Evolutionary conservation across 257 asterid genomes (phyloP).

Genomic region (Perilla frutescens): DNA sequence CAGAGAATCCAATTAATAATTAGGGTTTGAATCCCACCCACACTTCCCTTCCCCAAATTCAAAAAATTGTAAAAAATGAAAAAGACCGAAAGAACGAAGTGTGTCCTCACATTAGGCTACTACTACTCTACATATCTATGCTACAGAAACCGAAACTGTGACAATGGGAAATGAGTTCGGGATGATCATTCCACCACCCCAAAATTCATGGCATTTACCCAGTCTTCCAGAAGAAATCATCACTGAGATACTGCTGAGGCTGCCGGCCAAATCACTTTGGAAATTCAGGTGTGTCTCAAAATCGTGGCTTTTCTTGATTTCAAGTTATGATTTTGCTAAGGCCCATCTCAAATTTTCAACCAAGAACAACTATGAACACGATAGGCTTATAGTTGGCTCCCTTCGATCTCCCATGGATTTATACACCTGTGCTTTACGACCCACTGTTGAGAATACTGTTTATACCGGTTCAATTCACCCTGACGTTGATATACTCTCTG

Average conservation of each 20-base stretch:
- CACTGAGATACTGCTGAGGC: constrained; percentile 41
- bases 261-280: constrained; percentile 42
- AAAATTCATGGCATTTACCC: neutral
- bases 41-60: no score
- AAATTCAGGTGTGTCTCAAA: constrained; percentile 37
- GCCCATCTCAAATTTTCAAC: constrained; percentile 33
- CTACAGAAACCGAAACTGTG: no score
- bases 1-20: no score
- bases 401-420: neutral
- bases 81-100: no score
- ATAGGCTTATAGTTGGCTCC: neutral
- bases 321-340: constrained; percentile 30
- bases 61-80: no score
- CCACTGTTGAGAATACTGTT: neutral
- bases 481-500: neutral
- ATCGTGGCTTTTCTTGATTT: constrained; percentile 25
- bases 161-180: neutral
- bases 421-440: constrained; percentile 4
- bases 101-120: no score
- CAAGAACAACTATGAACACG: neutral
- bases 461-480: neutral
- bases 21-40: no score
- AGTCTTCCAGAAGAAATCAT: constrained; percentile 27
- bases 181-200: neutral
- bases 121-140: no score